Evolutionary conservation across 1,284 basidiomycete genomes (phyloP), one percentile per base, ranked within the genome.

Genomic region (Fomes fomentarius): DNA sequence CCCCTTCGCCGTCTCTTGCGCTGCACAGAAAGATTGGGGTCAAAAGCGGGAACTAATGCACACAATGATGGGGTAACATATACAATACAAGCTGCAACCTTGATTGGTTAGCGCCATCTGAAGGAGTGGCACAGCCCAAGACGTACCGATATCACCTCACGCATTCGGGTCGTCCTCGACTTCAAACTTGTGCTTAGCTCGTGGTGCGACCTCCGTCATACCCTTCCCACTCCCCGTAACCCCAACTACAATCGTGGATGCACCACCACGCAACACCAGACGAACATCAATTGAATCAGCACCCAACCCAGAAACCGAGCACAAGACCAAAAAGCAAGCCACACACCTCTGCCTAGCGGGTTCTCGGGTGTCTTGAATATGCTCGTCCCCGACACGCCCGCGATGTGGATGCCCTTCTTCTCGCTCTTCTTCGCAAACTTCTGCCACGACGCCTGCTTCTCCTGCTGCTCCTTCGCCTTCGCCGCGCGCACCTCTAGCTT

Each of bases 321-420:
- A 34, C 6, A n/a, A n/a, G n/a, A n/a, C n/a, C n/a, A n/a, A n/a
- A n/a, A 6, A n/a, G 15, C 31, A 26, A 10, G 15, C 21, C 44
- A 66, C 79, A 49, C 64, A 89, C 91, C 91, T 83, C 84, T 84
- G 45, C 95, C 95, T 34, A 93, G 74, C 1, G 94, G 94, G 69
- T 96, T 96, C 64, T 97, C 95, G 12, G 95, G 94, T 4, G 95
- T 98, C 74, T 93, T 92, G 81, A 98, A 98, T 63, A 98, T 96
- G 64, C 92, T 94, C 66, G 89, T 93, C 37, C 94, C 94, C 50
- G 91, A 77, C 24, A 94, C 82, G 56, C 93, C 93, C 56, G 85
- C 92, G 63, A 91, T 92, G 74, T 88, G 89, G 33, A 95, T 88
- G 8, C 95, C 95, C 76, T 98, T 98, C 82, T 93, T 96, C 69